These are phyloP conservation scores for Phtheirospermum japonicum DNA, from an alignment of 257 asterid species.

Conservation along the genomic window DNA sequence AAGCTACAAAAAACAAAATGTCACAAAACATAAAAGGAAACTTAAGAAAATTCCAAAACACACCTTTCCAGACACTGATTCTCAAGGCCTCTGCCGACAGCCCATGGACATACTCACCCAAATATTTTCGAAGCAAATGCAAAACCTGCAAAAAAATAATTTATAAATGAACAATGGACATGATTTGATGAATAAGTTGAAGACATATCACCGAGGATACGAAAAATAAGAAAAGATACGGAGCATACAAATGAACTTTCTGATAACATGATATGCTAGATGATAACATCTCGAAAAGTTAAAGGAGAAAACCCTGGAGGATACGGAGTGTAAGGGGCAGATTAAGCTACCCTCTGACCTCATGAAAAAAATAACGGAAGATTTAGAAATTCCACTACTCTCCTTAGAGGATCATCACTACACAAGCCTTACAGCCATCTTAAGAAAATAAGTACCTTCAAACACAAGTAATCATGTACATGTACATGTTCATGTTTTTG, in stretches of 20 bases:
- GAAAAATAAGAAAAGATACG: neutral
- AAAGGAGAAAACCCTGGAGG: constrained; percentile 14
- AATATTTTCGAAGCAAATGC: constrained; percentile 95
- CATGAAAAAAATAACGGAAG: neutral
- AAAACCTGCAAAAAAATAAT: constrained; percentile 57
- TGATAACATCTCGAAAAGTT: constrained; percentile 15
- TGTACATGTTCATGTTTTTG: neutral
- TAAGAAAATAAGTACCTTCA: constrained; percentile 12
- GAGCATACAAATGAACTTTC: constrained; percentile 2
- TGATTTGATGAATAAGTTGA: constrained; percentile 7
- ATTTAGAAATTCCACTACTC: neutral
- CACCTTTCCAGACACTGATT: constrained; percentile 98
- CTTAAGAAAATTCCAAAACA: neutral
- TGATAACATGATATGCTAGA: constrained; percentile 22
- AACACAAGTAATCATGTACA: neutral
- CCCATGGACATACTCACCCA: constrained; percentile 99
- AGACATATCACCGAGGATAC: neutral
- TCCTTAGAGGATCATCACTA: constrained; percentile 17
- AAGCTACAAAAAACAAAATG: constrained; percentile 14
- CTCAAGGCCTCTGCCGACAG: constrained; percentile 95
- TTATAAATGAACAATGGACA: constrained; percentile 20
- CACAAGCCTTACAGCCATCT: constrained; percentile 20
- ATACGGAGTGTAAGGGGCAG: neutral
- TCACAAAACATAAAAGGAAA: constrained; percentile 13
- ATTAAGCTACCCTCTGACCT: constrained; percentile 1